phyloP scores from a whole-genome alignment of 208 protist genomes.

The Vickermania ingenoplastis region DNA sequence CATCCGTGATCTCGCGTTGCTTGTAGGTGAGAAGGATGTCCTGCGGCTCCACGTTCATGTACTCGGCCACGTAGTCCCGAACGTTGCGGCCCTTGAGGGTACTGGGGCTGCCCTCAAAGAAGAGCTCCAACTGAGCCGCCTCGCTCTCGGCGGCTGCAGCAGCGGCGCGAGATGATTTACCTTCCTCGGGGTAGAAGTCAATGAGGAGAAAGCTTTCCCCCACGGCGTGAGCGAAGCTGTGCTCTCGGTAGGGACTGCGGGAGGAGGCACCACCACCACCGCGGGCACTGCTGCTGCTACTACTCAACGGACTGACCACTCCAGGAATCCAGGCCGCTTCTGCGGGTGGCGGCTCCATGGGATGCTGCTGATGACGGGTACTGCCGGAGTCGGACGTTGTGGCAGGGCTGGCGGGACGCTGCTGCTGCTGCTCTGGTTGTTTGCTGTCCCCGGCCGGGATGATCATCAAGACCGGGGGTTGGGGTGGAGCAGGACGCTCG shows the following conservation, averaged over 20 bases:
- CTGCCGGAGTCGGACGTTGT: too few relatives aligned
- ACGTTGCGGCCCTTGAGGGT: constrained; percentile 7
- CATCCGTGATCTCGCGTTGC: neutral
- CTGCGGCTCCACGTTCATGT: constrained; percentile 8
- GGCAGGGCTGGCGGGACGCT: too few relatives aligned
- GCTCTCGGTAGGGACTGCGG: neutral
- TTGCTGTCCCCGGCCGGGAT: neutral
- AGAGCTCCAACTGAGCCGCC: constrained; percentile 14
- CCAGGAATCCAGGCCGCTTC: too few relatives aligned
- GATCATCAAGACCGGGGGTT: neutral
- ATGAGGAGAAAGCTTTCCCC: constrained; percentile 18
- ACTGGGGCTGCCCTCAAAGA: constrained; percentile 14
- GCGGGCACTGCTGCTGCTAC: neutral
- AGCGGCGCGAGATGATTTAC: too few relatives aligned
- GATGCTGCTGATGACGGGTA: too few relatives aligned
- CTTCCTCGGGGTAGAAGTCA: constrained; percentile 17
- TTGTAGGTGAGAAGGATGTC: constrained; percentile 1
- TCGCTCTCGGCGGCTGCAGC: neutral
- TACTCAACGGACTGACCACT: neutral
- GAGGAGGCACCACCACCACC: neutral
- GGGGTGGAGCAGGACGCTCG: neutral
- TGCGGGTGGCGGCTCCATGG: too few relatives aligned
- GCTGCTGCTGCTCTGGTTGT: too few relatives aligned
- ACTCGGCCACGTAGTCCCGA: constrained; percentile 10
- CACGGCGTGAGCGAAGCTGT: constrained; percentile 5